These are phyloP conservation scores for carrot (Daucus carota) DNA, from an alignment of 129 eudicot species.

Conservation along the genomic window DH1_v3.0 NC_030388.2:2084001-2084500, in stretches of 20 bases:
- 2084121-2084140: constrained; percentile 53
- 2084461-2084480: neutral
- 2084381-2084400: neutral
- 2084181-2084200: constrained; percentile 69
- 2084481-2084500: neutral
- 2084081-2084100: constrained; percentile 26
- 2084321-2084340: neutral
- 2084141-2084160: constrained; percentile 63
- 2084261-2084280: neutral
- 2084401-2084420: neutral
- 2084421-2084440: neutral
- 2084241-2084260: neutral
- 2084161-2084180: constrained; percentile 56
- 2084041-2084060: constrained; percentile 56
- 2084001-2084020: constrained; percentile 60
- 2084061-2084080: constrained; percentile 50
- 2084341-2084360: neutral
- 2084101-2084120: constrained; percentile 28
- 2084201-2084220: neutral
- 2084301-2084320: neutral
- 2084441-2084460: neutral
- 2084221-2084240: neutral
- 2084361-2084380: neutral
- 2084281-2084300: neutral
- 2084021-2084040: constrained; percentile 59